Conservation (phyloP, 2,329 filamentous ascomycete species). For the Xylaria sp. region DNA sequence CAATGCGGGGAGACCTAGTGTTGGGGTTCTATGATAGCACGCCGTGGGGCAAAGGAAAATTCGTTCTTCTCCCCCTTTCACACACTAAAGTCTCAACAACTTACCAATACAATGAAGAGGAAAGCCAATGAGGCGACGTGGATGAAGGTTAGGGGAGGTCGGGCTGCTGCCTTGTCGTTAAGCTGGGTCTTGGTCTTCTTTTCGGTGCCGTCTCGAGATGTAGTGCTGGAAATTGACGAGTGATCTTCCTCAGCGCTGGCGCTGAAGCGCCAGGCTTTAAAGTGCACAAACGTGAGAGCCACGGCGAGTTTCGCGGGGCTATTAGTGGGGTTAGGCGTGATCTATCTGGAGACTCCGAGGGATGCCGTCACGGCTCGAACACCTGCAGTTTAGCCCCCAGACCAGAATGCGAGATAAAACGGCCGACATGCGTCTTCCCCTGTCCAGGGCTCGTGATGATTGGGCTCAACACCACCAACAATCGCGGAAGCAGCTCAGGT, state of each 20-base stretch:
- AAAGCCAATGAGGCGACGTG: slow-evolving; percentile 29
- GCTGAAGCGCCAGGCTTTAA: slow-evolving; percentile 35
- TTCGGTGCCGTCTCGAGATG: slow-evolving; percentile 11
- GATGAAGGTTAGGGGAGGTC: slow-evolving; percentile 25
- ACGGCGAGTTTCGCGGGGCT: slow-evolving; percentile 40
- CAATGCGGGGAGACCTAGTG: slow-evolving; percentile 17
- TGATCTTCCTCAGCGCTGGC: slow-evolving; percentile 35
- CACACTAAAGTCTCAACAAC: slow-evolving; percentile 6
- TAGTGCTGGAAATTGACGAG: slow-evolving; percentile 11
- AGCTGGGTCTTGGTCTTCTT: slow-evolving; percentile 18
- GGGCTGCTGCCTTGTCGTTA: slow-evolving; percentile 17
- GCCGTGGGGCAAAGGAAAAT: slow-evolving; percentile 19
- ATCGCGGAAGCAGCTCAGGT: slow-evolving; percentile 12
- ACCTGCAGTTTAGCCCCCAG: slow-evolving; percentile 17
- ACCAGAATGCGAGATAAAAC: slow-evolving; percentile 5
- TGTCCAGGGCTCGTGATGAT: slow-evolving; percentile 1
- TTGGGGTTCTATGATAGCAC: slow-evolving; percentile 6
- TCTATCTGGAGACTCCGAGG: slow-evolving; percentile 23
- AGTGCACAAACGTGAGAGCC: slow-evolving; percentile 26
- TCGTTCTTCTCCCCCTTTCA: not conserved
- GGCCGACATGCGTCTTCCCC: not conserved
- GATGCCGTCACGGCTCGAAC: slow-evolving; percentile 16
- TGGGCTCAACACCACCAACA: slow-evolving; percentile 19
- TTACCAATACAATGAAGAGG: slow-evolving; percentile 34
- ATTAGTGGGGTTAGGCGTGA: slow-evolving; percentile 34